Percentiles rank a stretch among this genome's conserved stretches.
phyloP scores from a whole-genome alignment of 495 filamentous ascomycete genomes.

The Aspergillus taichungensis region DNA sequence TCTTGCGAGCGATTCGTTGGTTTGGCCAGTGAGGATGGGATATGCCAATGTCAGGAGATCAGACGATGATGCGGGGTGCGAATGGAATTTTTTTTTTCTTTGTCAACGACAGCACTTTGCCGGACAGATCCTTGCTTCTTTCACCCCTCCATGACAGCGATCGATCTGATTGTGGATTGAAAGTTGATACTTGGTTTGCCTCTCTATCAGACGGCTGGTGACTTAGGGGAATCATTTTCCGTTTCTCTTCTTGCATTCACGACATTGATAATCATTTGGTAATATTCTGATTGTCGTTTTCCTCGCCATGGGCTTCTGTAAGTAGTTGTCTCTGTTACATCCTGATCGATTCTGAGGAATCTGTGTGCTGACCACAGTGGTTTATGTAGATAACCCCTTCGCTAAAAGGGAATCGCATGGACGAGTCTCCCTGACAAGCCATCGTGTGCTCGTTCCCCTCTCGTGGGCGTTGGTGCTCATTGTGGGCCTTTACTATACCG shows the following conservation, averaged over 20 bases:
- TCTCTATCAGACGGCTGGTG: too few relatives aligned
- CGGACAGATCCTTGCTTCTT: neutral
- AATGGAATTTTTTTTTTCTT: neutral
- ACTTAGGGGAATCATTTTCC: neutral
- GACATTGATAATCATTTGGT: too few relatives aligned
- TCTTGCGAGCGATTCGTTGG: too few relatives aligned
- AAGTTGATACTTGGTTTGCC: too few relatives aligned
- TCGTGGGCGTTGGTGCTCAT: constrained; percentile 65
- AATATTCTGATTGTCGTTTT: too few relatives aligned
- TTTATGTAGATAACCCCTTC: constrained; percentile 53
- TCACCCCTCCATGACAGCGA: neutral
- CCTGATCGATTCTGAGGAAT: too few relatives aligned
- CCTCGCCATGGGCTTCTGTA: constrained; percentile 1
- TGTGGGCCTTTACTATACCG: constrained; percentile 59
- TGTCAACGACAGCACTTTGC: neutral
- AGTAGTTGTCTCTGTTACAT: neutral
- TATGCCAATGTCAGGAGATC: constrained; percentile 10
- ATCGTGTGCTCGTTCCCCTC: constrained; percentile 61
- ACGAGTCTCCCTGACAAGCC: constrained; percentile 37
- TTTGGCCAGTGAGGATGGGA: constrained; percentile 6
- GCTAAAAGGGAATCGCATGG: constrained; percentile 51
- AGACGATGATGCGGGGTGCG: constrained; percentile 8
- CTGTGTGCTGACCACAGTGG: neutral
- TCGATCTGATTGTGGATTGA: too few relatives aligned
- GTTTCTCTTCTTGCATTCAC: neutral